Evolutionary conservation across 495 filamentous ascomycete genomes (phyloP), one percentile per base, ranked within the genome.

Genomic region (Opeltia flavorubescens): DNA sequence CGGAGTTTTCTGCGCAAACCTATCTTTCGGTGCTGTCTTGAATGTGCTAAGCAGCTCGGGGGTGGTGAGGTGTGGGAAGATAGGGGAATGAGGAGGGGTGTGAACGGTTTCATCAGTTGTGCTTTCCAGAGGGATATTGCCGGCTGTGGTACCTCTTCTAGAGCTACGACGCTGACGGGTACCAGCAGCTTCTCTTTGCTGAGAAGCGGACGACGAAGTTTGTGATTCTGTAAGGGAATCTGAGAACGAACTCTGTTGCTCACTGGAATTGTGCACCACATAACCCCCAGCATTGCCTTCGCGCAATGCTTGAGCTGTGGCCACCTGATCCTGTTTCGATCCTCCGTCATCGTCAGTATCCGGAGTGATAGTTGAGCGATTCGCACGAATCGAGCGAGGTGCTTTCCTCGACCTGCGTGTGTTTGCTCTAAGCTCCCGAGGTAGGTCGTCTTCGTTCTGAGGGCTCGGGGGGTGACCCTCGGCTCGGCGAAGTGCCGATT

Each of bases 281-380:
- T 41, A 41, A 21, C 38, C 38, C 13, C 38, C 38, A 26, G 38
- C 38, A 41, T 41, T 41, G 21, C 38, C 38, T 21, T 41, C 38
- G 38, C 38, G 38, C 38, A 41, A 41, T 25, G 38, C 21, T 23
- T 41, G 38, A 5, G 20, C 25, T 17, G 38, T 41, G 11, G 15
- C 25, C 12, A 12, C 21, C 12, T 8, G 38, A 41, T 41, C 12
- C 15, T 25, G 38, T 13, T 1, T 31, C 6, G 13, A 6, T 31
- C 18, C 15, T 25, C 18, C 38, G 21, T 41, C 38, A 23, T 25
- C 38, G 38, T 7, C 21, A 4, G 18, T 26, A 12, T 41, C 38
- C 13, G 38, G 15, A 12, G 38, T 25, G 38, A 41, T 25, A 4
- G 21, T 25, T 4, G 38, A 9, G 8, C 21, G 38, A 25, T 4